A percentile compares a stretch with the other conserved stretches of the same genome.
phyloP scores from a whole-genome alignment of 305 asterid species.

The Fraxinus latifolia region DNA sequence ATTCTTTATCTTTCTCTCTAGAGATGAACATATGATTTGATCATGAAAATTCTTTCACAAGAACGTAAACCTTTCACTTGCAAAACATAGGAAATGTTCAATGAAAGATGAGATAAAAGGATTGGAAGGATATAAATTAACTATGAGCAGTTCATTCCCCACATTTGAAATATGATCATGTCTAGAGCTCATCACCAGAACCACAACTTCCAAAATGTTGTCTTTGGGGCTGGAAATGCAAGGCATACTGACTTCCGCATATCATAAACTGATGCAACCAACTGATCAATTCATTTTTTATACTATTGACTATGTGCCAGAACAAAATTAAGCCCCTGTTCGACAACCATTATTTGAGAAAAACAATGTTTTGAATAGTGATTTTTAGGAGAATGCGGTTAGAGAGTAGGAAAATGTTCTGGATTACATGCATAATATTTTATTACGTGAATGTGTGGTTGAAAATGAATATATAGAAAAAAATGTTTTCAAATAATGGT shows the following conservation, averaged over 20 bases:
- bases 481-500: not conserved
- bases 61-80: not conserved
- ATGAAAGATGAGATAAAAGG: not conserved
- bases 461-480: too few species aligned
- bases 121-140: constrained; percentile 8
- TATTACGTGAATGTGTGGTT: not conserved
- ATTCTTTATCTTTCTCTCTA: not conserved
- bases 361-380: not conserved
- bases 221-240: not conserved
- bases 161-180: not conserved
- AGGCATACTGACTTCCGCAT: not conserved
- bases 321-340: not conserved
- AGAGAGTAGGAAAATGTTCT: not conserved
- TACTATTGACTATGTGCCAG: constrained; percentile 1
- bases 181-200: not conserved
- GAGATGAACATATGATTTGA: constrained; percentile 8
- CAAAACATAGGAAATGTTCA: not conserved
- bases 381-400: not conserved
- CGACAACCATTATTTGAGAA: not conserved
- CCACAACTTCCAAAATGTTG: not conserved
- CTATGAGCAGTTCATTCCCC: not conserved
- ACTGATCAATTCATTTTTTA: not conserved
- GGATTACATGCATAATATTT: not conserved
- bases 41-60: not conserved
- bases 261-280: not conserved